phyloP scores from a whole-genome alignment of 345 rosid genomes.

The Rhodomyrtus tomentosa region DNA sequence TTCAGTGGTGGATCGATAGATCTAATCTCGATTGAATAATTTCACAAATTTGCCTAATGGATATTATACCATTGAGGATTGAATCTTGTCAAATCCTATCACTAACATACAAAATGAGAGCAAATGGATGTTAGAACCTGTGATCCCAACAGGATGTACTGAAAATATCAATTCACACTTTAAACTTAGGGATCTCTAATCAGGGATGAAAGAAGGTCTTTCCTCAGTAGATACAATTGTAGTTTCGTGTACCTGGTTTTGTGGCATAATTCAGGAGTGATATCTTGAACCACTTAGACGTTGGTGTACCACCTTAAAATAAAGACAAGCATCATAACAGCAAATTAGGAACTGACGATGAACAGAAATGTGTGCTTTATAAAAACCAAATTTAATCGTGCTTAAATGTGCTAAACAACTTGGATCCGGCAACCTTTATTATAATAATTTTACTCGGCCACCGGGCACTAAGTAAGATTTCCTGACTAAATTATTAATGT shows the following conservation, averaged over 20 bases:
- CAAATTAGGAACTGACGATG: not conserved
- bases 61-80: not conserved
- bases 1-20: not conserved
- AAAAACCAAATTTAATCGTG: not conserved
- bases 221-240: not conserved
- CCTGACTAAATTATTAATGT: not conserved
- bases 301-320: not conserved
- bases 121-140: not conserved
- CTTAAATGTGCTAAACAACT: not conserved
- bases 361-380: not conserved
- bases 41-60: not conserved
- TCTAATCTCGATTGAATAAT: not conserved
- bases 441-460: not conserved
- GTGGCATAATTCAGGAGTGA: not conserved
- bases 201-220: not conserved
- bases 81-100: accelerated
- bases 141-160: not conserved
- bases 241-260: not conserved
- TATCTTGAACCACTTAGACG: not conserved
- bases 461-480: not conserved
- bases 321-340: not conserved
- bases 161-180: not conserved
- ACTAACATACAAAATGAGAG: not conserved
- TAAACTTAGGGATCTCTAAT: not conserved
- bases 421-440: not conserved